Conservation (phyloP, 805 yeast species). For the Peterozyma toletana region DNA sequence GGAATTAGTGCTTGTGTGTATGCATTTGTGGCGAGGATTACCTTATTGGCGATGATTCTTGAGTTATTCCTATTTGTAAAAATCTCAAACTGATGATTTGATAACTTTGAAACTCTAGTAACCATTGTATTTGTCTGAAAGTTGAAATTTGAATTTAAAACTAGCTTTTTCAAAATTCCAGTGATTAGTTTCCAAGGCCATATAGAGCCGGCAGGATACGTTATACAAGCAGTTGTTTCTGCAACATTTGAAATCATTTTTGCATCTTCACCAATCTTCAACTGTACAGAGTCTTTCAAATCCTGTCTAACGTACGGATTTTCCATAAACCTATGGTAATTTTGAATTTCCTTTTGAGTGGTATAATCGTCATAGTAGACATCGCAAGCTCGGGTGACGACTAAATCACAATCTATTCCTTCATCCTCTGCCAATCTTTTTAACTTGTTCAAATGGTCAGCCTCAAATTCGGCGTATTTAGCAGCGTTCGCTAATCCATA, state of each 20-base stretch:
- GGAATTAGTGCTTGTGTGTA: slow-evolving; percentile 12
- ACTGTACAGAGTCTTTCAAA: slow-evolving; percentile 22
- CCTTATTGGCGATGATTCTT: slow-evolving; percentile 19
- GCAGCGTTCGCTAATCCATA: slow-evolving; percentile 19
- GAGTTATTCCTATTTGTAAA: slow-evolving; percentile 20
- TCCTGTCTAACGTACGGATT: slow-evolving; percentile 22
- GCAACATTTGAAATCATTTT: slow-evolving; percentile 19
- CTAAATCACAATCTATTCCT: slow-evolving; percentile 21
- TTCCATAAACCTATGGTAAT: slow-evolving; percentile 14
- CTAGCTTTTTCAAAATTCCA: slow-evolving; percentile 21
- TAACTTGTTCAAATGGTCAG: slow-evolving; percentile 21
- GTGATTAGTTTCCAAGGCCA: slow-evolving; percentile 37
- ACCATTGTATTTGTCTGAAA: slow-evolving; percentile 36
- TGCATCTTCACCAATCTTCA: slow-evolving; percentile 23
- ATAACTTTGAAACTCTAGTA: slow-evolving; percentile 14
- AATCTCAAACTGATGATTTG: slow-evolving; percentile 24
- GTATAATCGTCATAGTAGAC: slow-evolving; percentile 12
- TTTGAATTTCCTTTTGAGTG: slow-evolving; percentile 4
- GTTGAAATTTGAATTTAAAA: slow-evolving; percentile 25
- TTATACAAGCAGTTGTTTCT: slow-evolving; percentile 21
- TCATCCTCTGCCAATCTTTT: slow-evolving; percentile 21
- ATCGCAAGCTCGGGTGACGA: slow-evolving; percentile 21
- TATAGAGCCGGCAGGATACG: slow-evolving; percentile 33
- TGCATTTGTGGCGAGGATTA: slow-evolving; percentile 28
- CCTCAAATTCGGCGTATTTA: slow-evolving; percentile 26